Base-by-base conservation (phyloP, 805 yeast genomes). In the Starmerella tilneyi region DNA sequence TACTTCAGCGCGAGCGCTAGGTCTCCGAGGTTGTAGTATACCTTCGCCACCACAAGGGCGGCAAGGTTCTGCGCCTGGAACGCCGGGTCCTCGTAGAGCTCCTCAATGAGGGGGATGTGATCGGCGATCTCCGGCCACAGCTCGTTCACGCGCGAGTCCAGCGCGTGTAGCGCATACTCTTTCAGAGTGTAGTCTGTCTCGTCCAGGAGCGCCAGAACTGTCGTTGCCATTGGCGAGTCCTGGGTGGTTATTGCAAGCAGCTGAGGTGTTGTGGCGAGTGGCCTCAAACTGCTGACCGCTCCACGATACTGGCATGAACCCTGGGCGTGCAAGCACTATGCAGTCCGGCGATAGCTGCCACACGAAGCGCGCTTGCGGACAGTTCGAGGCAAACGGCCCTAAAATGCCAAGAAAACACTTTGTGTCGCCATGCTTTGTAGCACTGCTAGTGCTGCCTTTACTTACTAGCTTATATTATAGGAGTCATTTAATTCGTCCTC, bases 91-190 rank as follows among this genome's bases (percentile, higher is more conserved):
- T 92, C 97, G 58, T 80, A 86, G 44, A 92, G 69, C 52, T 85
- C 94, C 67, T 92, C 98, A 58, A 92, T 82, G 45, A 83, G 86
- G 23, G 84, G 70, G 50, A 92, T 76, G 59, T 75, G 79, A 66
- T 92, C 92, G 47, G 98, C 94, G 47, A 92, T 83, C 68, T 92
- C 97, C 3, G 98, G 85, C 98, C 98, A 92, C 48, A 85, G 72
- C 63, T 84, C 88, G 66, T 86, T 94, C 42, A 85, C 96, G 41
- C 82, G 74, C 22, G 68, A 73, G 61, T 86, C 83, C 54, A 92
- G 75, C 16, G 94, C 79, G 46, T 79, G 69, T 59, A 92, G 73
- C 16, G 97, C 98, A 61, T 84, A 84, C 28, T 80, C 71, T 63
- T 85, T 88, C 54, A 92, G 75, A 43, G 73, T 65, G 41, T 74